A percentile compares a stretch with the other conserved stretches of the same genome.
Evolutionary conservation across 352 stramenopile genomes (phyloP).

Genomic region (Phytophthora hybrid): DNA sequence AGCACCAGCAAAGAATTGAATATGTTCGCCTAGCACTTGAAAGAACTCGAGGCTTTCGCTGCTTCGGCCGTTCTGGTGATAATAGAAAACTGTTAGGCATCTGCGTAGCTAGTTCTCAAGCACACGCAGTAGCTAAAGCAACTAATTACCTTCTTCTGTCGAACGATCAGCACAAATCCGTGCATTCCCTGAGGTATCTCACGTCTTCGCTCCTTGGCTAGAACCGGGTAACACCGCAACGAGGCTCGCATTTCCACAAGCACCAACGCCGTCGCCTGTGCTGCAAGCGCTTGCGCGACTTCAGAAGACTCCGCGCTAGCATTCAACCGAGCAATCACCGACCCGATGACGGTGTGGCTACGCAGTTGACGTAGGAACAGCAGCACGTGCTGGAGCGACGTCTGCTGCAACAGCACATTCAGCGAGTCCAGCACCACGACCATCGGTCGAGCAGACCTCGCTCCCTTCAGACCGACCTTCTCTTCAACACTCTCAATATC

Average conservation of each 20-base stretch:
- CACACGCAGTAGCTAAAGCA: neutral
- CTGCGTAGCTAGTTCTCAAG: too few relatives aligned
- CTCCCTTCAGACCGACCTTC: conserved; percentile 4
- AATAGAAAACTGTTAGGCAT: conserved; percentile 9
- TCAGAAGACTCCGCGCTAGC: conserved; percentile 33
- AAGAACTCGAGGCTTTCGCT: conserved; percentile 80
- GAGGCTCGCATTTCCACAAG: conserved; percentile 68
- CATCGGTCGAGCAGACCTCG: conserved; percentile 42
- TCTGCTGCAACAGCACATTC: conserved; percentile 65
- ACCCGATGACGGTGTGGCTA: conserved; percentile 43
- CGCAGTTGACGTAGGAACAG: conserved; percentile 53
- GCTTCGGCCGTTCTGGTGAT: conserved; percentile 65
- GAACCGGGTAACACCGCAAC: conserved; percentile 59
- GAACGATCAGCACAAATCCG: conserved; percentile 63
- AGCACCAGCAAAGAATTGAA: conserved; percentile 39
- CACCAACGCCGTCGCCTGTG: conserved; percentile 56
- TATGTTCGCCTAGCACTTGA: conserved; percentile 31
- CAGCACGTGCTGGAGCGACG: conserved; percentile 52
- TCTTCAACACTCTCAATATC: conserved; percentile 39
- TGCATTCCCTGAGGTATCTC: conserved; percentile 70
- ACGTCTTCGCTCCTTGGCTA: conserved; percentile 66
- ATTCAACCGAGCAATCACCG: conserved; percentile 60
- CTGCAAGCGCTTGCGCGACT: conserved; percentile 39
- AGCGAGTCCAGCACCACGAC: conserved; percentile 76
- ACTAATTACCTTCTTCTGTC: conserved; percentile 69